Conservation (phyloP, 306 rosid genomes). For the Heteromeles arbutifolia region DNA sequence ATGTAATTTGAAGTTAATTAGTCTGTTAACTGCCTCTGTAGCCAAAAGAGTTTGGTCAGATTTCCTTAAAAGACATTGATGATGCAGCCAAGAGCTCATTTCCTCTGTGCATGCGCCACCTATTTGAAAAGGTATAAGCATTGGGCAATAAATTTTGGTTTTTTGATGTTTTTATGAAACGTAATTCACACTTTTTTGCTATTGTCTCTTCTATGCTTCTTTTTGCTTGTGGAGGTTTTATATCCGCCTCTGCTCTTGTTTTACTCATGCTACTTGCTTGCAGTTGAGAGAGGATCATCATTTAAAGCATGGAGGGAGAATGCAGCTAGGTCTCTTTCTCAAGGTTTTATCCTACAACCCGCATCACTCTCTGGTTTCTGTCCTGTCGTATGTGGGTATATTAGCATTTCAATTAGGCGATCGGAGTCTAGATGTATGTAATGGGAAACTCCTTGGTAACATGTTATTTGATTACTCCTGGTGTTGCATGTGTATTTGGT, state of each 20-base stretch:
- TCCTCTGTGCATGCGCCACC: constrained; percentile 93
- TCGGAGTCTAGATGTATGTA: not conserved
- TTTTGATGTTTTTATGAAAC: constrained; percentile 2
- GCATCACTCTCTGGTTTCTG: not conserved
- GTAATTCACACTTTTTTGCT: not conserved
- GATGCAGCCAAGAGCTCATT: constrained; percentile 79
- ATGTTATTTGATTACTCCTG: not conserved
- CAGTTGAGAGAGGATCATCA: constrained; percentile 97
- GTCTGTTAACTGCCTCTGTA: constrained; percentile 31
- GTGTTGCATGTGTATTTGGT: not conserved
- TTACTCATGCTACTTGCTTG: constrained; percentile 20
- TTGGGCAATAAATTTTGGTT: not conserved
- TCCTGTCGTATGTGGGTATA: not conserved
- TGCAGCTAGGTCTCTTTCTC: constrained; percentile 96
- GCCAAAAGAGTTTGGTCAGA: constrained; percentile 67
- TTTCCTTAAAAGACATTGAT: constrained; percentile 72
- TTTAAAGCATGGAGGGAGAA: constrained; percentile 96
- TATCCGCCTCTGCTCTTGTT: constrained; percentile 1
- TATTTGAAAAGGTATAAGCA: constrained; percentile 75
- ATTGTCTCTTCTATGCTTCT: not conserved
- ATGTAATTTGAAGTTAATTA: constrained; percentile 15
- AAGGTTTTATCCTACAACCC: constrained; percentile 46
- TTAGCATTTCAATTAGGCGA: not conserved
- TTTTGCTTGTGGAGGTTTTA: not conserved
- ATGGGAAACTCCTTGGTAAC: not conserved